Percentiles rank a stretch among this genome's conserved stretches.
These are phyloP conservation scores for Gleditsia sinensis DNA, from an alignment of 306 rosid species.

Conservation along the genomic window DNA sequence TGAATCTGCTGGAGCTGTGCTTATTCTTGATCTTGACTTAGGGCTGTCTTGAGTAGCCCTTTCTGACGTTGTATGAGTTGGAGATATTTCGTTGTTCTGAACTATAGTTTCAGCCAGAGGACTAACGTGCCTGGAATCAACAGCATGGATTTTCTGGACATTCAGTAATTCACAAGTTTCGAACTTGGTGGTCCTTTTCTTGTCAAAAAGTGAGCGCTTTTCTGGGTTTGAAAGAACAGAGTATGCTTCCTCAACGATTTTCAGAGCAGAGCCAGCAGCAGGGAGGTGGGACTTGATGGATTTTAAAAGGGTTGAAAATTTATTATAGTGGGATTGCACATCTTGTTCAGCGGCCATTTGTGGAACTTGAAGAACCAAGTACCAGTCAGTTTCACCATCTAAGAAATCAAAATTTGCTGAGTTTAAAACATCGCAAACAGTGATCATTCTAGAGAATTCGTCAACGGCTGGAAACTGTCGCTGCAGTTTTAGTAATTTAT, in stretches of 20 bases:
- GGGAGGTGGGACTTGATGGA: neutral
- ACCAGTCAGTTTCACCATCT: conserved; percentile 1
- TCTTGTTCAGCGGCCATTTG: neutral
- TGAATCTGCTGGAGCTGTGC: neutral
- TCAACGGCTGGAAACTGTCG: conserved; percentile 4
- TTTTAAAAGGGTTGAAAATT: neutral
- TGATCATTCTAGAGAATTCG: neutral
- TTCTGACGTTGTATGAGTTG: neutral
- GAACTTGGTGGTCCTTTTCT: neutral
- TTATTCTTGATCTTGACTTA: neutral
- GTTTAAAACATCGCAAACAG: conserved; percentile 6
- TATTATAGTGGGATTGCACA: conserved; percentile 3
- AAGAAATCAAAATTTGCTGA: neutral
- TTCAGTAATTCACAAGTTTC: neutral
- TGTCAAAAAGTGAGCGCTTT: neutral
- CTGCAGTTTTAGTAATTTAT: neutral
- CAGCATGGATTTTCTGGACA: neutral
- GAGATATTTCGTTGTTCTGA: neutral
- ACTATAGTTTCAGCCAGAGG: neutral
- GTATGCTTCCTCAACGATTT: conserved; percentile 4
- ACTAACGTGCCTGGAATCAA: neutral
- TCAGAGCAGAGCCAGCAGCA: neutral
- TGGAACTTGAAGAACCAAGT: conserved; percentile 15
- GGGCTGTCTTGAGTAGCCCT: no score
- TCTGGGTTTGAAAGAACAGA: conserved; percentile 14